phyloP scores from a whole-genome alignment of 208 protist genomes.

The Leishmania guyanensis region DNA sequence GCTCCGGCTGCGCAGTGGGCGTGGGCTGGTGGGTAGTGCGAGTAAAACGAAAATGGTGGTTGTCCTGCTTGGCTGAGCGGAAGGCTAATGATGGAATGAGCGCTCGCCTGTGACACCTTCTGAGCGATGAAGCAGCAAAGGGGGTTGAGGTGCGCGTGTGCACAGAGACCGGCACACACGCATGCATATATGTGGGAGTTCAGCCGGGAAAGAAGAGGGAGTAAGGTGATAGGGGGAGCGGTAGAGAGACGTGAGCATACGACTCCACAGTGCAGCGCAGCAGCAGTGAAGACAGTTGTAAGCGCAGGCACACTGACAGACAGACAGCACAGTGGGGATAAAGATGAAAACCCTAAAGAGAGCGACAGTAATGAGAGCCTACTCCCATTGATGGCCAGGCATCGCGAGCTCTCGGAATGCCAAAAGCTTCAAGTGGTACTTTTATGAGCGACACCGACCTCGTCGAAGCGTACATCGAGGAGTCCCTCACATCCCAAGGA shows the following conservation, averaged over 20 bases:
- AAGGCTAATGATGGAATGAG: no score
- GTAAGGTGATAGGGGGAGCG: neutral
- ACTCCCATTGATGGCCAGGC: neutral
- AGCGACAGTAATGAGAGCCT: neutral
- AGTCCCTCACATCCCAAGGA: neutral
- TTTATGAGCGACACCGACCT: neutral
- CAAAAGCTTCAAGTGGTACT: neutral
- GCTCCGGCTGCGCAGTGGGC: neutral
- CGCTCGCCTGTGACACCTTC: neutral
- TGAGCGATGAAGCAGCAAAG: neutral
- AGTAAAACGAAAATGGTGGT: neutral
- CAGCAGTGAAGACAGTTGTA: neutral
- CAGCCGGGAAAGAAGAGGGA: neutral
- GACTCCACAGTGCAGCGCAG: neutral
- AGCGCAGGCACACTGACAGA: neutral
- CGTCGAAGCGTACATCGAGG: neutral
- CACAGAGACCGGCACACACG: no score
- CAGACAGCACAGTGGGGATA: neutral
- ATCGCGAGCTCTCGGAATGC: neutral
- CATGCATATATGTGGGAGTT: neutral
- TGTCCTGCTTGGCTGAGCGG: neutral
- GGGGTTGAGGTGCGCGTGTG: neutral
- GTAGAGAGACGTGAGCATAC: neutral
- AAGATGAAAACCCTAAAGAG: neutral
- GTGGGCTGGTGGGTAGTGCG: constrained; percentile 2